Evolutionary conservation across 108 stramenopile genomes (phyloP).

Genomic region (Hondaea fermentalgiana): DNA sequence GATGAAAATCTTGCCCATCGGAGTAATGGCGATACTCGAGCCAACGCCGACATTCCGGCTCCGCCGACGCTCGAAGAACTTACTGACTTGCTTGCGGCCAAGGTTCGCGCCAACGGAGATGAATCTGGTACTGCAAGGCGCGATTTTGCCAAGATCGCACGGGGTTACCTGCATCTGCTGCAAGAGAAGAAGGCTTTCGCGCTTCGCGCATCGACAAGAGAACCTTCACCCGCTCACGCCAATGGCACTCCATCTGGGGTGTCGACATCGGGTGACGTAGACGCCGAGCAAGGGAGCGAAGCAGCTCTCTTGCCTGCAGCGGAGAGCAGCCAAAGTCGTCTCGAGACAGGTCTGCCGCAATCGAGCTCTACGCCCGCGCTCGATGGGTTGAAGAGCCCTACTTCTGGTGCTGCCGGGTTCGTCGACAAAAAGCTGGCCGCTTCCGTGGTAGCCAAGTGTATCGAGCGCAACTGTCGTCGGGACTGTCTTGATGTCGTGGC

Average conservation of each 20-base stretch:
- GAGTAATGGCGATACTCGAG: background rate
- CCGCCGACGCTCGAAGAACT: background rate
- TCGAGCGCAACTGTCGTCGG: background rate
- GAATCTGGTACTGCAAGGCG: background rate
- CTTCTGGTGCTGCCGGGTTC: background rate
- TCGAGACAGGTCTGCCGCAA: background rate
- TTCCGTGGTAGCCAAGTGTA: background rate
- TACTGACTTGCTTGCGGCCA: background rate
- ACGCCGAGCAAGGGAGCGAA: background rate
- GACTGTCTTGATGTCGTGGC: slow-evolving; percentile 29
- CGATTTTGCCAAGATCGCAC: background rate
- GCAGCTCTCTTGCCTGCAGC: background rate
- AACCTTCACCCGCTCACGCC: no score
- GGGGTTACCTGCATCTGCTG: background rate
- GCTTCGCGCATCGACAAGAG: background rate
- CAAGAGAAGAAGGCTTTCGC: background rate
- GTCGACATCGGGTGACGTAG: background rate
- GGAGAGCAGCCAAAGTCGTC: background rate
- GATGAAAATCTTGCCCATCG: background rate
- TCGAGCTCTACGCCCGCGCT: background rate
- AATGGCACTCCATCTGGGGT: no score
- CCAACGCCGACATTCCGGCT: background rate
- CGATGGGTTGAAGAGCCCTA: no score
- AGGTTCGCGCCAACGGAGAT: background rate
- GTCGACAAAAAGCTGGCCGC: background rate